Conservation (phyloP, 139 green algal species). For the Micractinium conductrix region DNA sequence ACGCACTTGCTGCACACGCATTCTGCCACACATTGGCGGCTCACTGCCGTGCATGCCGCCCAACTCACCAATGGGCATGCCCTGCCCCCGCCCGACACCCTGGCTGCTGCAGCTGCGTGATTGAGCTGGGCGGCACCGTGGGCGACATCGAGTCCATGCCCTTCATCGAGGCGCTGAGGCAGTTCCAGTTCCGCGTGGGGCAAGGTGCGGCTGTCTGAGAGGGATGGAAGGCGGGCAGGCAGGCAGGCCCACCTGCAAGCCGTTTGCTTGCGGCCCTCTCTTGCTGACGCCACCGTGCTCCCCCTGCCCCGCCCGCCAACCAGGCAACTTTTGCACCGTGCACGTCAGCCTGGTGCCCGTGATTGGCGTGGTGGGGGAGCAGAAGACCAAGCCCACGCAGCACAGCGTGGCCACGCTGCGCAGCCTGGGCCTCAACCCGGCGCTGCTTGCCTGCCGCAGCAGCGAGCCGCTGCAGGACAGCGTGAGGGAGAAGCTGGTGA, state of each 20-base stretch:
- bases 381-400: constrained; percentile 99
- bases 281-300: background rate
- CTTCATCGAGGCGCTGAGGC: constrained; percentile 94
- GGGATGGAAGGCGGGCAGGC: background rate
- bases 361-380: constrained; percentile 97
- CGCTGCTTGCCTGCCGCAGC: constrained; percentile 90
- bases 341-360: constrained; percentile 97
- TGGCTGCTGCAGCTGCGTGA: too few species aligned
- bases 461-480: constrained; percentile 75
- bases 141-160: constrained; percentile 99
- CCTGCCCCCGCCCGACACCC: too few species aligned
- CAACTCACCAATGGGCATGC: too few species aligned
- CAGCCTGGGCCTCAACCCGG: constrained; percentile 91
- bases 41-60: too few species aligned
- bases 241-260: background rate
- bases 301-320: background rate
- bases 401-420: constrained; percentile 94
- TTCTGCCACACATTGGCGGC: too few species aligned
- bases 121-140: constrained; percentile 98
- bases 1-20: too few species aligned
- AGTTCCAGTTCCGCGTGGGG: constrained; percentile 91
- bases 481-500: constrained; percentile 92
- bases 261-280: background rate
- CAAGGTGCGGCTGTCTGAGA: background rate
- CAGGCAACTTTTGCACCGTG: constrained; percentile 75